Evolutionary conservation across 2,329 filamentous ascomycete genomes (phyloP), one percentile per base, ranked within the genome.

Genomic region (Venturia effusa): DNA sequence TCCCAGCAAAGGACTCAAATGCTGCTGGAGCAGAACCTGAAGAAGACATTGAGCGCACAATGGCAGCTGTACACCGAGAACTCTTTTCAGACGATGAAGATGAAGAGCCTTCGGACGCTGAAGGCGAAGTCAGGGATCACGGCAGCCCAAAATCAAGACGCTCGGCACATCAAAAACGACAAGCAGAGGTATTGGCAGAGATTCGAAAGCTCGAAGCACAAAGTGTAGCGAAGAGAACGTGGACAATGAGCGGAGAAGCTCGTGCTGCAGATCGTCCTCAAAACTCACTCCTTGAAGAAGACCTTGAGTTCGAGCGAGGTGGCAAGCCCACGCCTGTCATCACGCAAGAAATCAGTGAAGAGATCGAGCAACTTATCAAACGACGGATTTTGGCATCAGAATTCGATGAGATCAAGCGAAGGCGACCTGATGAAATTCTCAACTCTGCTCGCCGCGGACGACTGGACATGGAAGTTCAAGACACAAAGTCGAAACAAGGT

Each of bases 321-420:
- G 94, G 94, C 71, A 99, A 97, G 74, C 93, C 94, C 0, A 88
- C 97, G 0, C 91, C 93, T 1, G 89, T 97, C 66, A 92, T 97
- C 73, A 97, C 94, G 0, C 88, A 90, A 51, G 92, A 97, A 74
- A 82, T 95, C 48, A 95, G 87, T 63, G 92, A 97, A 74, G 87
- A 87, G 69, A 95, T 99, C 64, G 94, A 99, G 76, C 88, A 90
- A 40, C 83, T 99, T 65, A 92, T 99, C 78, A 97, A 97, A 77
- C 86, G 91, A 45, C 88, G 94, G 61, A 97, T 99, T 69, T 78
- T 97, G 17, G 87, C 89, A 0, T 87, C 88, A 67, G 89, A 97
- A 69, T 97, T 99, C 69, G 92, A 99, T 74, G 93, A 97, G 75
- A 86, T 97, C 8, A 81, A 90, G 68, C 87, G 89, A 60, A 86